Evolutionary conservation across 768 basidiomycete species (phyloP).

Genomic region (Psilocybe tampanensis): DNA sequence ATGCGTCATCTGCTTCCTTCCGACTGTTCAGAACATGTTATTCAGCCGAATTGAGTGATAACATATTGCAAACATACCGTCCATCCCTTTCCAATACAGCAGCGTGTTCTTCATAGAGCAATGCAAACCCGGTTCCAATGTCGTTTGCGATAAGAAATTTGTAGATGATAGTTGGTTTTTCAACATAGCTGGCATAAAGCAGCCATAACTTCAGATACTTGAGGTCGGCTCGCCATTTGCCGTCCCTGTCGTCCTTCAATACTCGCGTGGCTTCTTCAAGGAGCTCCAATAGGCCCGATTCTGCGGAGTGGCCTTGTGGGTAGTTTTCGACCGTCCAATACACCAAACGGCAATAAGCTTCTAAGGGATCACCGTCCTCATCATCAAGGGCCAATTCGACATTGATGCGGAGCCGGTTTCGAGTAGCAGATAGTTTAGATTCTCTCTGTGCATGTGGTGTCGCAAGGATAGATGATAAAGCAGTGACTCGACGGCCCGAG

Average conservation of each 20-base stretch:
- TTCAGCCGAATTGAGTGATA: constrained; percentile 5
- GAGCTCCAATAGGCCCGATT: constrained; percentile 89
- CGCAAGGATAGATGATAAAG: constrained; percentile 71
- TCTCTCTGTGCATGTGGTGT: constrained; percentile 82
- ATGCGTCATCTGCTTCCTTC: constrained; percentile 87
- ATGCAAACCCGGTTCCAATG: constrained; percentile 78
- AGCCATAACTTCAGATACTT: constrained; percentile 95
- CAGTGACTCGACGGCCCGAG: constrained; percentile 76
- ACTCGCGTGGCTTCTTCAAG: constrained; percentile 90
- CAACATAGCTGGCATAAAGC: constrained; percentile 90
- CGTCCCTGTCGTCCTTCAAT: constrained; percentile 75
- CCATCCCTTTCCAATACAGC: constrained; percentile 80
- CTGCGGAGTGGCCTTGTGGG: constrained; percentile 87
- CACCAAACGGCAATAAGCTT: constrained; percentile 84
- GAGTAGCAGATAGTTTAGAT: constrained; percentile 62
- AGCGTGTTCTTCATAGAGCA: constrained; percentile 94
- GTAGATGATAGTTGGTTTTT: constrained; percentile 87
- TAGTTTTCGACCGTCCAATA: constrained; percentile 95
- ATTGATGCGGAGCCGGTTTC: constrained; percentile 70
- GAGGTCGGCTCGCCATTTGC: constrained; percentile 75
- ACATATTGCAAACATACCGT: constrained; percentile 49
- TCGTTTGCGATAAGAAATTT: constrained; percentile 89
- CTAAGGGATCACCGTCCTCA: constrained; percentile 80
- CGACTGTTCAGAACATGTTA: constrained; percentile 48
- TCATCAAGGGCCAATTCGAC: constrained; percentile 80